Base-by-base conservation (phyloP, 495 filamentous ascomycete species). In the Elaphomyces granulatus region DNA sequence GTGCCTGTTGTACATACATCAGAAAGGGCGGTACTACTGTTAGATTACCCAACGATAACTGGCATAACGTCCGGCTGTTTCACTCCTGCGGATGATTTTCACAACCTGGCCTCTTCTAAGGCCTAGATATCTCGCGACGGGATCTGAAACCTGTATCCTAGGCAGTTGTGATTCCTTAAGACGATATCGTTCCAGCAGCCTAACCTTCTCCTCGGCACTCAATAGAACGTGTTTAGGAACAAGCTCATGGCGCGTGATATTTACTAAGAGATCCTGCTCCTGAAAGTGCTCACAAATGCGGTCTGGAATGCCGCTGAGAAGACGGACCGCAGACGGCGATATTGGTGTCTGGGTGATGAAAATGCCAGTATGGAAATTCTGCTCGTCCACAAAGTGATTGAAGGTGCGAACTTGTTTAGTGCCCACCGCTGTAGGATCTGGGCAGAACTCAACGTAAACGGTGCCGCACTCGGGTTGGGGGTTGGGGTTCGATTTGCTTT, bases 111-210 rank as follows among this genome's bases (percentile, higher is more conserved):
- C 87, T 51, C 85, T 74, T 64, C 84, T 78, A 59, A 98, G 66
- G 15, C 92, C 90, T 37, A 94, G 61, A 60, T 95, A 98, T 54
- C 80, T 76, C 23, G 90, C 83, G 26, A 98, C 85, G 10, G 90
- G 90, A 64, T 98, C 90, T 34, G 78, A 80, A 37, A 78, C 67
- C 61, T 94, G 78, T 44, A 98, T 96, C 41, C 90, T 72, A 8
- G 90, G 90, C 52, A 98, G 62, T 64, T 98, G 90, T 23, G 81
- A 93, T 71, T 98, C 90, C 77, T 94, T 95, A 52, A 98, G 66
- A 37, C 90, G 72, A 62, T 98, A 98, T 37, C 90, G 69, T 60
- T 84, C 73, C 41, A 98, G 63, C 48, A 98, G 62, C 28, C 74
- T 71, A 40, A 58, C 67, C 71, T 94, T 94, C 70, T 98, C 92